A percentile compares a stretch with the other conserved stretches of the same genome.
Evolutionary conservation across 345 rosid genomes (phyloP).

Genomic region (Brassica rapa): DNA sequence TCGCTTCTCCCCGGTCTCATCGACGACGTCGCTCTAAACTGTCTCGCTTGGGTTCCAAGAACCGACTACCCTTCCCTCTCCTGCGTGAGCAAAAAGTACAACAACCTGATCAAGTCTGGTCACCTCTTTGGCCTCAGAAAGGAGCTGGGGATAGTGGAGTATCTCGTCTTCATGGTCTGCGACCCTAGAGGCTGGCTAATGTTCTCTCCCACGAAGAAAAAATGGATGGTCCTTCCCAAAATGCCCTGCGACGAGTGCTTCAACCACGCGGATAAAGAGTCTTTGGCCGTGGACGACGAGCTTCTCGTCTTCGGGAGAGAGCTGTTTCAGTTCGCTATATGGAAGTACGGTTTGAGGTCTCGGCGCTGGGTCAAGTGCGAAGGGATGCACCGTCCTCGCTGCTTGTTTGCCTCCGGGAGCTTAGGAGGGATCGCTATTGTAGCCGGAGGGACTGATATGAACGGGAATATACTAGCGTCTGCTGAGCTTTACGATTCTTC

Average conservation of each 20-base stretch:
- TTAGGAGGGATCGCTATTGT: constrained; percentile 63
- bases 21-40: constrained; percentile 69
- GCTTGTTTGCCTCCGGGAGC: constrained; percentile 81
- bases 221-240: constrained; percentile 76
- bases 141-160: constrained; percentile 42
- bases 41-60: constrained; percentile 64
- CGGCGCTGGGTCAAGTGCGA: constrained; percentile 67
- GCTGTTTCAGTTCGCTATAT: constrained; percentile 63
- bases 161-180: constrained; percentile 74
- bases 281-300: constrained; percentile 72
- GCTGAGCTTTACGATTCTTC: not conserved
- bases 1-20: constrained; percentile 77
- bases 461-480: not conserved
- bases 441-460: constrained; percentile 77
- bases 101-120: not conserved
- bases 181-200: constrained; percentile 83
- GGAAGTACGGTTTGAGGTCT: constrained; percentile 66
- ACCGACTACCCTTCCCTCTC: constrained; percentile 58
- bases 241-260: constrained; percentile 88
- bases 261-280: constrained; percentile 42
- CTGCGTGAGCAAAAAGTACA: not conserved
- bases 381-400: constrained; percentile 35
- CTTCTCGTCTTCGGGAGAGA: constrained; percentile 80
- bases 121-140: not conserved
- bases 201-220: constrained; percentile 58